Evolutionary conservation across 441 rosid genomes (phyloP).

Genomic region (Adansonia grandidieri): DNA sequence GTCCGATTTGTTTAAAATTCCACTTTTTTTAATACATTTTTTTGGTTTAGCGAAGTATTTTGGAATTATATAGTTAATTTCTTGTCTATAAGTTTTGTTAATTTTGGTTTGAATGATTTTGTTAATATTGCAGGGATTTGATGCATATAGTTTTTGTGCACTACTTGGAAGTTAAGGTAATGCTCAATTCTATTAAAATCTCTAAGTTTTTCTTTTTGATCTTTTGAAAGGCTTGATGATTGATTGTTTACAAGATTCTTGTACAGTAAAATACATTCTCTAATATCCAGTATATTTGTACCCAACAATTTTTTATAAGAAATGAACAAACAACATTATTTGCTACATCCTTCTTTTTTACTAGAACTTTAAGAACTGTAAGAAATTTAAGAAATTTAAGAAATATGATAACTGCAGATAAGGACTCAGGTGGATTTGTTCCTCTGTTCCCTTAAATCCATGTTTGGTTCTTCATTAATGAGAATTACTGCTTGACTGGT

Average conservation of each 20-base stretch:
- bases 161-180: conserved; percentile 95
- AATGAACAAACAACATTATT: conserved; percentile 1
- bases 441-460: background rate
- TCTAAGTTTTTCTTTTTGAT: background rate
- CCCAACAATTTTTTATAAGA: background rate
- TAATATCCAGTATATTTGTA: background rate
- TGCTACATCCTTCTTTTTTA: background rate
- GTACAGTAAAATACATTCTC: background rate
- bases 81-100: conserved; percentile 19
- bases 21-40: background rate
- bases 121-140: conserved; percentile 63
- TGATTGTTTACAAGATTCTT: conserved; percentile 18
- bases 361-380: background rate
- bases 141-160: conserved; percentile 95
- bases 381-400: background rate
- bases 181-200: conserved; percentile 21
- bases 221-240: background rate
- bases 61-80: conserved; percentile 22
- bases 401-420: background rate
- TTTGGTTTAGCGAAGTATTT: conserved; percentile 4
- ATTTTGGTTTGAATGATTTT: conserved; percentile 21
- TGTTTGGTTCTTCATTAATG: background rate
- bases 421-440: conserved; percentile 5
- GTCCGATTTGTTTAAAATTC: background rate
- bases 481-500: background rate